phyloP scores from a whole-genome alignment of 805 yeast genomes.

The Candida schatavii region DNA sequence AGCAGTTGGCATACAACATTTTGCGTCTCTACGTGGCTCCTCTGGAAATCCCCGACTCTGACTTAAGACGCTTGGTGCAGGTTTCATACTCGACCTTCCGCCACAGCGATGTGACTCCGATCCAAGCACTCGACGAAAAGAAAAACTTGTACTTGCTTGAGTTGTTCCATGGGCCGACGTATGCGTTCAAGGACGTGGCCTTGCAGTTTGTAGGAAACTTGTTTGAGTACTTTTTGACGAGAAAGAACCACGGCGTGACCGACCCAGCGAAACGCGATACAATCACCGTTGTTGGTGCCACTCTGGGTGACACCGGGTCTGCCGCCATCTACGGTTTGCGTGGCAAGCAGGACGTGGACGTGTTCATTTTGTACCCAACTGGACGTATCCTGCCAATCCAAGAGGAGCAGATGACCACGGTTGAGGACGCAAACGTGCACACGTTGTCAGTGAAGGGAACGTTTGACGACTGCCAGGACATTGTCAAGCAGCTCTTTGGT shows the following conservation, averaged over 20 bases:
- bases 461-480: constrained; percentile 97
- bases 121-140: constrained; percentile 56
- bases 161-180: constrained; percentile 98
- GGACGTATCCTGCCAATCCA: constrained; percentile 97
- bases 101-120: constrained; percentile 83
- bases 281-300: constrained; percentile 97
- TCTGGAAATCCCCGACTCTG: constrained; percentile 71
- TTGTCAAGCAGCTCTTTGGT: constrained; percentile 89
- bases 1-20: constrained; percentile 83
- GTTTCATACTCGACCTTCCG: constrained; percentile 91
- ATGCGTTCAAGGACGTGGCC: constrained; percentile 98
- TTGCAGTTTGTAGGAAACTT: constrained; percentile 96
- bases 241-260: constrained; percentile 59
- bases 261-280: constrained; percentile 62
- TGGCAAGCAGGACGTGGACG: constrained; percentile 96
- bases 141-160: constrained; percentile 75
- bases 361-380: constrained; percentile 92
- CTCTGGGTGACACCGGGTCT: constrained; percentile 98
- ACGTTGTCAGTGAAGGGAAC: constrained; percentile 94
- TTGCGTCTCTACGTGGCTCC: constrained; percentile 73
- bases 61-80: constrained; percentile 57
- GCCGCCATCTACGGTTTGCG: constrained; percentile 98
- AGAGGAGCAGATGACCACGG: constrained; percentile 98
- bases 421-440: constrained; percentile 87
- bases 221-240: constrained; percentile 84